Base-by-base conservation (phyloP, 2,329 filamentous ascomycete genomes). In the Dactylellina haptotyla region DNA sequence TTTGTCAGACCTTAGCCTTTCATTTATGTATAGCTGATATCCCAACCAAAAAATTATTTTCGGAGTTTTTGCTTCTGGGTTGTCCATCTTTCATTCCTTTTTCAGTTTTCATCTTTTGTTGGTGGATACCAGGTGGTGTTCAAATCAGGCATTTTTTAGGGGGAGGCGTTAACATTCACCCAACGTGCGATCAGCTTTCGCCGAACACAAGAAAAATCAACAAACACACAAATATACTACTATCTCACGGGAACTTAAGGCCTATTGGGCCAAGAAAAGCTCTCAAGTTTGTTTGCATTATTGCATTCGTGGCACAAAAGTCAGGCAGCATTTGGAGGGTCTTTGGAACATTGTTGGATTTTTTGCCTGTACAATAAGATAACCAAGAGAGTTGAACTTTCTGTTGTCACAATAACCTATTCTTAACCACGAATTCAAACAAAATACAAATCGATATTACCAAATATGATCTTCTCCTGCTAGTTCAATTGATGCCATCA, bases 71-170 rank as follows among this genome's bases (percentile, higher is more conserved):
- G 41, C 46, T 71, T 64, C 30, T 62, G 56, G 50, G 48, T 12
- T 45, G 30, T 37, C 34, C 28, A 12, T 59, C 23, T 51, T 71
- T 64, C 57, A 43, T 57, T 70, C 50, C 32, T 62, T 71, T 39
- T 46, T 53, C 26, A n/a, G 41, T 46, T 46, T 46, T 10, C 18
- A 56, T 59, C 43, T 51, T 26, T 58, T 45, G 39, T 63, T 71
- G 48, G 53, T 63, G 66, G 66, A 71, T 71, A 71, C 66, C 66
- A 64, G 66, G 66, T 28, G 66, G 66, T 71, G 66, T 71, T 71
- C 66, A 64, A n/a, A 57, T 63, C 50, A 57, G 66, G 66, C 66
- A 71, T 71, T 63, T 62, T 46, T 41, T 45, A 28, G 51, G 57
- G 50, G 58, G 58, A 58, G 66, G 58, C 58, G 57, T 71, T 71